These are phyloP conservation scores for Acorus calamus DNA, from an alignment of 106 monocot species.

Conservation along the genomic window DNA sequence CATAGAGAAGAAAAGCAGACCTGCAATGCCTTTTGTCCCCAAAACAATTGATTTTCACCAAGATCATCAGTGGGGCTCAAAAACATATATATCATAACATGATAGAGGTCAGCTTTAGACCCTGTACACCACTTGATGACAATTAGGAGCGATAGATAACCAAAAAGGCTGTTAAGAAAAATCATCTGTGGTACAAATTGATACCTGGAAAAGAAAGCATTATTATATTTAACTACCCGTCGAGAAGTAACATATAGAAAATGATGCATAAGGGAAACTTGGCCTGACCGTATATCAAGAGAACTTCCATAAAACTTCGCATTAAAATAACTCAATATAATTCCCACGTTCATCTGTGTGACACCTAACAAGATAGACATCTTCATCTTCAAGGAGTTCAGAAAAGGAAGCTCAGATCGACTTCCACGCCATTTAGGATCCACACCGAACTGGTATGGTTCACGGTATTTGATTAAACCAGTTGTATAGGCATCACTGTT, in stretches of 20 bases:
- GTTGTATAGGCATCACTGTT: slow-evolving; percentile 67
- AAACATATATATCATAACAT: slow-evolving; percentile 92
- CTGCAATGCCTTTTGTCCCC: slow-evolving; percentile 71
- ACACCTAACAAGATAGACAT: slow-evolving; percentile 95
- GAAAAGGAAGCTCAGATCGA: slow-evolving; percentile 90
- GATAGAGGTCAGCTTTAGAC: slow-evolving; percentile 78
- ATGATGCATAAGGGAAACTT: neutral
- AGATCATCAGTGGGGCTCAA: slow-evolving; percentile 65
- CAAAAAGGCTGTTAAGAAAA: slow-evolving; percentile 78
- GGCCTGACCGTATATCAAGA: slow-evolving; percentile 67
- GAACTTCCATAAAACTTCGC: slow-evolving; percentile 70
- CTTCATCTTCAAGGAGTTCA: slow-evolving; percentile 99
- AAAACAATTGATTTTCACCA: slow-evolving; percentile 71
- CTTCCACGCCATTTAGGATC: slow-evolving; percentile 99
- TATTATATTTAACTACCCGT: too few relatives aligned
- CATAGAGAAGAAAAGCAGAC: slow-evolving; percentile 13
- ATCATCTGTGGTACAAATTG: slow-evolving; percentile 82
- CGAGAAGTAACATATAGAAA: neutral
- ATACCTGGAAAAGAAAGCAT: slow-evolving; percentile 33
- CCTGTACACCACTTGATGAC: slow-evolving; percentile 78
- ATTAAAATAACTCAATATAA: slow-evolving; percentile 93
- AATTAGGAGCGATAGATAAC: slow-evolving; percentile 69
- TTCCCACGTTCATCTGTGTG: slow-evolving; percentile 90
- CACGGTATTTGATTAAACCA: slow-evolving; percentile 74
- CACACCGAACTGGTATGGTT: slow-evolving; percentile 94